Conservation (phyloP, 129 eudicot species). For the Tagetes erecta region DNA sequence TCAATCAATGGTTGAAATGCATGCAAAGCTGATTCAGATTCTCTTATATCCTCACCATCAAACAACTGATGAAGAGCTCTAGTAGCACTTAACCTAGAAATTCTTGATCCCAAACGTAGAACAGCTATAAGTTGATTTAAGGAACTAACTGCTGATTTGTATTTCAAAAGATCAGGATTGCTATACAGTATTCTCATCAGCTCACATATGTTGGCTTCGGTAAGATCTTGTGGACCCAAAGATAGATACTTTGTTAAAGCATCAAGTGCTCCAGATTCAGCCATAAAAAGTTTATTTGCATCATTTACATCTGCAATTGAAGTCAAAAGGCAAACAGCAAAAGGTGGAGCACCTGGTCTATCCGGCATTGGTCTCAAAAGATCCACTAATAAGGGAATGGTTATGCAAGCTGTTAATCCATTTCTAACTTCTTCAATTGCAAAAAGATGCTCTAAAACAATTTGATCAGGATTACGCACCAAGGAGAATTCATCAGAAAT, state of each 20-base stretch:
- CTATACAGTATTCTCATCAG: conserved; percentile 60
- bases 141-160: conserved; percentile 61
- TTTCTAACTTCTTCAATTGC: conserved; percentile 62
- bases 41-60: conserved; percentile 54
- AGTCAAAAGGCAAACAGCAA: conserved; percentile 54
- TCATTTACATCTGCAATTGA: conserved; percentile 75
- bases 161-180: conserved; percentile 55
- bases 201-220: conserved; percentile 65
- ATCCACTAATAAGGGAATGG: conserved; percentile 74
- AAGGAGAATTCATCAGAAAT: conserved; percentile 66
- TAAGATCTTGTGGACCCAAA: conserved; percentile 68
- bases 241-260: conserved; percentile 68
- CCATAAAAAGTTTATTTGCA: conserved; percentile 68
- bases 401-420: conserved; percentile 66
- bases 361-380: conserved; percentile 81
- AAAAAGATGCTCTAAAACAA: conserved; percentile 59
- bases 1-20: conserved; percentile 67
- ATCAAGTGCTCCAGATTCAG: conserved; percentile 80
- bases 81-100: conserved; percentile 67
- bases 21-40: conserved; percentile 57
- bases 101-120: conserved; percentile 75
- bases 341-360: conserved; percentile 71
- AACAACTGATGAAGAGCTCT: conserved; percentile 68
- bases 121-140: conserved; percentile 69
- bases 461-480: conserved; percentile 59